Conservation (phyloP, 2,329 filamentous ascomycete genomes). For the Talaromyces pinophilus region DNA sequence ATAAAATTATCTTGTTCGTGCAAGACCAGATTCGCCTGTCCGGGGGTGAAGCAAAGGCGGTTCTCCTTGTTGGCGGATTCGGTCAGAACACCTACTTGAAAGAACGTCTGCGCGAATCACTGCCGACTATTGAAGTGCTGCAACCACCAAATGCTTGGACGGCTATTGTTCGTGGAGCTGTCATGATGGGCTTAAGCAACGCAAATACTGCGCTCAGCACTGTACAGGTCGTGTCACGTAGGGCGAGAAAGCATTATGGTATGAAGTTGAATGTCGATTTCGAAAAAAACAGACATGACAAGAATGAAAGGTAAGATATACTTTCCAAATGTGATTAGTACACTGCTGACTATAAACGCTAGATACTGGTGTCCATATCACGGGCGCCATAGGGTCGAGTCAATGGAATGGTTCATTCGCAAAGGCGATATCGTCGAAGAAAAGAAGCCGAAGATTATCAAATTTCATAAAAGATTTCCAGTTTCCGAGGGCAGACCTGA, state of each 20-base stretch:
- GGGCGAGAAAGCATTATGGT: conserved; percentile 9
- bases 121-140: neutral
- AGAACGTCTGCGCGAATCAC: neutral
- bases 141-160: conserved; percentile 6
- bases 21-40: conserved; percentile 3
- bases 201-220: neutral
- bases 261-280: neutral
- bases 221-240: neutral
- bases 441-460: neutral
- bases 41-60: neutral
- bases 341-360: neutral
- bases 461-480: neutral
- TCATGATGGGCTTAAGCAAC: conserved; percentile 6
- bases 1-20: neutral
- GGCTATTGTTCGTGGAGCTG: neutral
- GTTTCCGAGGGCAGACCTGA: neutral
- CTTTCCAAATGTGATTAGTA: neutral
- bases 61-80: conserved; percentile 1
- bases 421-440: neutral
- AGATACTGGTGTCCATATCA: conserved; percentile 4
- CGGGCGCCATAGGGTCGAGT: neutral
- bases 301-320: neutral
- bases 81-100: neutral
- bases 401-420: conserved; percentile 6
- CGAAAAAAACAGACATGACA: neutral